Percentiles rank a stretch among this genome's conserved stretches.
Conservation (phyloP, 768 basidiomycete species). For the Chalciporus chontae region DNA sequence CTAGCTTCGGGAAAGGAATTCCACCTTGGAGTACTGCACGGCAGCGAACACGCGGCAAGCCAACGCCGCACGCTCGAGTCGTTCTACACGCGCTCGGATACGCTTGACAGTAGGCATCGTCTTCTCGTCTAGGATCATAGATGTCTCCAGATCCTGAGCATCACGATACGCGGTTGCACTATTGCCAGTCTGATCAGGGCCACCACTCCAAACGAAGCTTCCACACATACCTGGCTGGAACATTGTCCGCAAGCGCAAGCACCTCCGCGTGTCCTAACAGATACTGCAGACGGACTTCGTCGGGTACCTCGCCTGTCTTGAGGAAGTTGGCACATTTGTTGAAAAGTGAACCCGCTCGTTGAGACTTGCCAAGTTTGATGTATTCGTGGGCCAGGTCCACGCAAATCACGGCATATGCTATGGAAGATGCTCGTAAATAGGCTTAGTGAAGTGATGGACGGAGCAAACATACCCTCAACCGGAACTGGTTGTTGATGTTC, state of each 20-base stretch:
- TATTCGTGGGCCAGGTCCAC: slow-evolving; percentile 79
- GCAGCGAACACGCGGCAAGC: slow-evolving; percentile 67
- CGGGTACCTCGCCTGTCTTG: slow-evolving; percentile 42
- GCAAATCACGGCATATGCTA: slow-evolving; percentile 63
- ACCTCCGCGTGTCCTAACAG: slow-evolving; percentile 65
- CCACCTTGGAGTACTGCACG: slow-evolving; percentile 66
- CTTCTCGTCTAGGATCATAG: slow-evolving; percentile 43
- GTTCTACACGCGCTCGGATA: slow-evolving; percentile 54
- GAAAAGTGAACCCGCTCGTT: slow-evolving; percentile 65
- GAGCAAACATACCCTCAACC: slow-evolving; percentile 43
- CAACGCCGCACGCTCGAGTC: slow-evolving; percentile 66
- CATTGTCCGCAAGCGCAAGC: slow-evolving; percentile 56
- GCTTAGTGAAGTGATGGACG: background rate
- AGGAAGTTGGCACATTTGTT: slow-evolving; percentile 49
- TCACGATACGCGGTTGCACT: slow-evolving; percentile 59
- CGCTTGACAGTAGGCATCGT: slow-evolving; percentile 48
- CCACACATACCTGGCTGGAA: slow-evolving; percentile 50
- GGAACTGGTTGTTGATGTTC: slow-evolving; percentile 42
- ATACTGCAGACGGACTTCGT: slow-evolving; percentile 51
- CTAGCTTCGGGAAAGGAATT: background rate
- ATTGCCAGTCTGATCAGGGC: background rate
- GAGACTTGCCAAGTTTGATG: slow-evolving; percentile 67
- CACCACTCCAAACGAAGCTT: background rate
- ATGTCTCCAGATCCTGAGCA: slow-evolving; percentile 47
- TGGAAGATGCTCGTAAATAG: background rate